Evolutionary conservation across 352 stramenopile genomes (phyloP).

Genomic region (Pelagophyceae sp.): DNA sequence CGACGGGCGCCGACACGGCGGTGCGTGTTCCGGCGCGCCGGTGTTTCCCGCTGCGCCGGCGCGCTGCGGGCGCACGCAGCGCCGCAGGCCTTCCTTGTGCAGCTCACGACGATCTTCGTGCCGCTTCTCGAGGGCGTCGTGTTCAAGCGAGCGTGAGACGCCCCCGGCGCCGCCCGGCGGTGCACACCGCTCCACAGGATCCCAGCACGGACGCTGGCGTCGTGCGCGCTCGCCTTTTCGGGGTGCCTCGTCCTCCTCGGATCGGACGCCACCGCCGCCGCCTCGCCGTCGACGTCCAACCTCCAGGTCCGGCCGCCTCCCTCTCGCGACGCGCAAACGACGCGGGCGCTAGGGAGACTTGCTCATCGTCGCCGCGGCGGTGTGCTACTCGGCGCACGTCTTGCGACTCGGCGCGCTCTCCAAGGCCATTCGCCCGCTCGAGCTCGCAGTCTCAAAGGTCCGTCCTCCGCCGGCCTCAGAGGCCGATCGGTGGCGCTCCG

Average conservation of each 20-base stretch:
- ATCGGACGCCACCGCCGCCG: too few species aligned
- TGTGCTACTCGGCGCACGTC: conserved; percentile 48
- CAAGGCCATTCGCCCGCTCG: conserved; percentile 39
- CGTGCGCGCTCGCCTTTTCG: conserved; percentile 22
- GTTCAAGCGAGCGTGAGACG: too few species aligned
- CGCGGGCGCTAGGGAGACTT: conserved; percentile 43
- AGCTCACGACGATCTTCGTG: conserved; percentile 31
- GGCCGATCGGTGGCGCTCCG: conserved; percentile 17
- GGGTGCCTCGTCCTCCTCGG: conserved; percentile 19
- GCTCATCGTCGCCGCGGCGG: conserved; percentile 44
- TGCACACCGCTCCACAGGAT: conserved; percentile 38
- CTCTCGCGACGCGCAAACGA: not conserved
- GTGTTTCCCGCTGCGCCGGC: too few species aligned
- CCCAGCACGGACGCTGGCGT: not conserved
- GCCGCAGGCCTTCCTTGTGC: conserved; percentile 28
- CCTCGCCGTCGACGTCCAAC: not conserved
- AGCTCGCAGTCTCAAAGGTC: conserved; percentile 46
- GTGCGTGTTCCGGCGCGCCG: too few species aligned
- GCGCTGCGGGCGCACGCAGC: too few species aligned
- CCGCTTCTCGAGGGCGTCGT: conserved; percentile 42
- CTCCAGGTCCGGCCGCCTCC: too few species aligned
- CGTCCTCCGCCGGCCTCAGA: conserved; percentile 37
- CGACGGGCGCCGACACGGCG: conserved; percentile 44
- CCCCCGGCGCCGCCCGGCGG: too few species aligned
- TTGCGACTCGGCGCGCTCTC: conserved; percentile 47